Base-by-base conservation (phyloP, 1,284 basidiomycete genomes). In the Athelia sp. region DNA sequence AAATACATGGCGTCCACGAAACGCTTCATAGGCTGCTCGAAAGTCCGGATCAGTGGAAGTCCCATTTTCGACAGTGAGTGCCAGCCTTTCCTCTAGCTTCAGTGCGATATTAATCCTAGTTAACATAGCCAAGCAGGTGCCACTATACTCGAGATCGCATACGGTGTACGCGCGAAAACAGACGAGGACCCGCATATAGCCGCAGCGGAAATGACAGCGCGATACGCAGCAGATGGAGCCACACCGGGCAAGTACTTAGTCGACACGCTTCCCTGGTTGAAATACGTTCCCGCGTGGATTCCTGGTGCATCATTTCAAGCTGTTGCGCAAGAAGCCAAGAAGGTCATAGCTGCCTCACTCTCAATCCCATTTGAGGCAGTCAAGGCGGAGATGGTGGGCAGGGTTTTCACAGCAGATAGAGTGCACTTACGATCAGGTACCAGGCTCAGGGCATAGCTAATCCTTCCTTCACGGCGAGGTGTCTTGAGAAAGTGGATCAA, bases 241-340 rank as follows among this genome's bases (percentile, higher is more conserved):
- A 59, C 58, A 47, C 58, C 63, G 17, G 65, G 66, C 3, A 52
- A 57, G 3, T 68, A 59, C 42, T 49, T 65, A 6, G 66, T 70
- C 8, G 66, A 69, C 26, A 13, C 26, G 6, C 6, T 29, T 29
- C 26, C 26, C 22, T 6, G 19, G 23, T 32, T 48, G 17, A 46
- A 47, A 29, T 45, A 19, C 40, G n/a, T 49, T 31, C 32, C 50
- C 52, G 52, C 48, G 22, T 67, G 66, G 65, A 50, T 65, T 34
- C 66, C 66, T 13, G 65, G 66, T n/a, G 63, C 63, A 23, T 48
- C 48, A 6, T 68, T 68, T 52, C 62, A 66, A 46, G 54, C 52
- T 31, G 52, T 60, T 17, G 65, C 65, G 10, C 48, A 50, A 38
- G 31, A 50, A 21, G 62, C 59, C 56, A 51, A 49, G 14, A 38